phyloP scores from a whole-genome alignment of 108 stramenopile species.

The Cyclotella cryptica region DNA sequence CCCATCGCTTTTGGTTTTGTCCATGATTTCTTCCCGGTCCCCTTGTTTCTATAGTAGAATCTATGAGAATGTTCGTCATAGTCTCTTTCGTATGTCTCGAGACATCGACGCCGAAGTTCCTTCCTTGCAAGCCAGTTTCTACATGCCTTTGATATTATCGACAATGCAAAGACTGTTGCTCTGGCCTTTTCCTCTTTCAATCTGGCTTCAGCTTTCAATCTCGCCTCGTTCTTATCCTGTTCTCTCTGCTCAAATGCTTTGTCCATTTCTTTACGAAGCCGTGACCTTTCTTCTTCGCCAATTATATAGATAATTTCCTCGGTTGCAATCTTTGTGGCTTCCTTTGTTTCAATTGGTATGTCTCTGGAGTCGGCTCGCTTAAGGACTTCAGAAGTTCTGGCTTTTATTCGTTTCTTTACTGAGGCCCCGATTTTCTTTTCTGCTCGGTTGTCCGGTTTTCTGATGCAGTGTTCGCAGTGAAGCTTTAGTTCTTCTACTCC shows the following conservation, averaged over 20 bases:
- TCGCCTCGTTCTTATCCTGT: conserved; percentile 23
- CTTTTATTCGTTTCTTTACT: conserved; percentile 30
- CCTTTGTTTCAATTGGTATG: conserved; percentile 45
- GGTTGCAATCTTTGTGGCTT: conserved; percentile 42
- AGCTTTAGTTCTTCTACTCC: conserved; percentile 26
- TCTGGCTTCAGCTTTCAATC: conserved; percentile 16
- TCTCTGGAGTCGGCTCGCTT: conserved; percentile 25
- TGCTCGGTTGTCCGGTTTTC: conserved; percentile 25
- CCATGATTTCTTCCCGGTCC: conserved; percentile 28
- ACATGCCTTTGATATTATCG: conserved; percentile 32
- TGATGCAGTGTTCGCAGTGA: conserved; percentile 22
- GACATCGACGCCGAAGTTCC: conserved; percentile 31
- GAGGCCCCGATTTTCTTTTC: conserved; percentile 32
- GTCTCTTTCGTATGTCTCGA: conserved; percentile 39
- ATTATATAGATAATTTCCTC: conserved; percentile 36
- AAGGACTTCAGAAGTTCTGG: conserved; percentile 27
- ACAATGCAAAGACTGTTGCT: conserved; percentile 28
- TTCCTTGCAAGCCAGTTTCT: conserved; percentile 43
- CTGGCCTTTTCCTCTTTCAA: conserved; percentile 15
- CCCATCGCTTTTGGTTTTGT: conserved; percentile 52
- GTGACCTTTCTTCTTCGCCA: conserved; percentile 36
- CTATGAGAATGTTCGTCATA: conserved; percentile 32
- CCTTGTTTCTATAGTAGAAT: conserved; percentile 40
- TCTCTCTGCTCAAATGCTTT: conserved; percentile 31
- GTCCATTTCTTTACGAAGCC: conserved; percentile 29